Conservation (phyloP, 306 rosid genomes). For the Hylodesmum podocarpum region DNA sequence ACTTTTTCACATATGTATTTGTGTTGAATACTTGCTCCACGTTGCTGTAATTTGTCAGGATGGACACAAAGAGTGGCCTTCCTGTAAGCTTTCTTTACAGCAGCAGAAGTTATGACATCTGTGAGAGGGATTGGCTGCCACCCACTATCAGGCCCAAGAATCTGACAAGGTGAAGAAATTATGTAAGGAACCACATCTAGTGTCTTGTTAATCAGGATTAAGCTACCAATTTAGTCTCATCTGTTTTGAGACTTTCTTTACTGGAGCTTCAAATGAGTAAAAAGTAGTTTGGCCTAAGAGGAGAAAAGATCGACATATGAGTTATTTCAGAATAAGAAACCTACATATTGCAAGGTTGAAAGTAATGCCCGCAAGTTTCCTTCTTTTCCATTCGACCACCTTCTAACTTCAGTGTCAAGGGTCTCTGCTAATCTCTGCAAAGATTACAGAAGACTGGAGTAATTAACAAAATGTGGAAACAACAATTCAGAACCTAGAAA, state of each 20-base stretch:
- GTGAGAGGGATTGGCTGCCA: constrained; percentile 95
- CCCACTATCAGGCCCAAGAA: constrained; percentile 85
- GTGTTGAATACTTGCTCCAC: constrained; percentile 90
- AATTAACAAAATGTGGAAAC: constrained; percentile 32
- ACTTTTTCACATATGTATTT: constrained; percentile 92
- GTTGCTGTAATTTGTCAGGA: constrained; percentile 95
- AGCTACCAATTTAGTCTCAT: constrained; percentile 17
- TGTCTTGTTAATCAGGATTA: not conserved
- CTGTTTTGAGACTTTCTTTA: not conserved
- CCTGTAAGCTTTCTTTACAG: constrained; percentile 92
- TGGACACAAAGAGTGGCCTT: constrained; percentile 95
- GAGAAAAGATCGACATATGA: not conserved
- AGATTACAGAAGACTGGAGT: constrained; percentile 33
- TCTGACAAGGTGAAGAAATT: constrained; percentile 46
- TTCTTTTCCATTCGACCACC: constrained; percentile 99
- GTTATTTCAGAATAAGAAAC: constrained; percentile 38
- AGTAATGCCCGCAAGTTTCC: constrained; percentile 97
- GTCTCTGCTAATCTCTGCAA: constrained; percentile 94
- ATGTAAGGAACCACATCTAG: constrained; percentile 3
- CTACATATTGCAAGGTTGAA: constrained; percentile 97
- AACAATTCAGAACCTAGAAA: constrained; percentile 16
- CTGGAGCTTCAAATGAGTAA: not conserved
- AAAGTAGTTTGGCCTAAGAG: constrained; percentile 19
- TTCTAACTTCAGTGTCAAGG: constrained; percentile 89
- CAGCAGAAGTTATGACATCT: constrained; percentile 90